Evolutionary conservation across 139 green algal genomes (phyloP), one percentile per base, ranked within the genome.

Genomic region (Dunaliella sp.): DNA sequence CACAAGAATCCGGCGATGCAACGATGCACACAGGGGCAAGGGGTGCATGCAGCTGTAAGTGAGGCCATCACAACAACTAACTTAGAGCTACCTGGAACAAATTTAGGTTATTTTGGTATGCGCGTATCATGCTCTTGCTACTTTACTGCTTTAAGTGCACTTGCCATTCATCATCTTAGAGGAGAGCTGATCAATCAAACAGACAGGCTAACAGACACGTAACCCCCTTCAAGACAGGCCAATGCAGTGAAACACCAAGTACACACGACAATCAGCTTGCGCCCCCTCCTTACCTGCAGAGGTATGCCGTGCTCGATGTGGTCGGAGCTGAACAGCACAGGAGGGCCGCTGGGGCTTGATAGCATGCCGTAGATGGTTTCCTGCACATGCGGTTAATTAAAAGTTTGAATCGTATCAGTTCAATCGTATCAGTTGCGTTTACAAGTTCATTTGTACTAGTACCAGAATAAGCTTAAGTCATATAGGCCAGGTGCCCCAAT

Each of bases 321-420:
- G 76, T 24, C 76, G 28, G 76, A 81, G n/a, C n/a, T 38, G 31
- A 81, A 81, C n/a, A 81, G 33, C n/a, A 38, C 1, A 37, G 76
- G 76, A 1, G 76, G 76, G n/a, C 76, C 76, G 12, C 31, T 34
- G 30, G 76, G 76, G 76, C 28, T 38, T 1, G 76, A 30, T 26
- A 65, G 48, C 76, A 81, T 81, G 76, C 7, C 22, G 76, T 38
- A 81, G 76, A 81, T 81, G 30, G 76, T 81, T 37, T 81, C 76
- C 76, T 81, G 31, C n/a, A 34, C n/a, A n/a, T n/a, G n/a, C n/a
- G n/a, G n/a, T n/a, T n/a, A n/a, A n/a, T n/a, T n/a, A n/a, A n/a
- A n/a, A n/a, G n/a, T n/a, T n/a, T n/a, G n/a, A n/a, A n/a, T n/a
- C n/a, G n/a, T n/a, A n/a, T n/a, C n/a, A n/a, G n/a, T n/a, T n/a